phyloP scores from a whole-genome alignment of 1,284 basidiomycete genomes.

The Neonothopanus nambi region DNA sequence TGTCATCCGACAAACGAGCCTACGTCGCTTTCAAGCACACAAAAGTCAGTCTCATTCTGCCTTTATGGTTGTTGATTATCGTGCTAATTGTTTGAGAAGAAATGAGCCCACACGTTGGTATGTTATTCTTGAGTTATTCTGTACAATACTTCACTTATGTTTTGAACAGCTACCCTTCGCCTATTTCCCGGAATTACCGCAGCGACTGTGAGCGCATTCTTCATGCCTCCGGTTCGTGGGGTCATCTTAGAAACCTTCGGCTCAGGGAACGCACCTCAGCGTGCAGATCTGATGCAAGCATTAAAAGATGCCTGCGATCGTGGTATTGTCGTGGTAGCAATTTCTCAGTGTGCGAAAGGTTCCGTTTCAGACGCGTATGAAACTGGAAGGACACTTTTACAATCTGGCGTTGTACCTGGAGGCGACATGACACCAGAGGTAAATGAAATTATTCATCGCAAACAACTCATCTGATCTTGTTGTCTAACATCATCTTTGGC shows the following conservation, averaged over 20 bases:
- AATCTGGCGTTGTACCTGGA: constrained; percentile 76
- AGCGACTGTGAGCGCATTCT: constrained; percentile 71
- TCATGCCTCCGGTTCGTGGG: constrained; percentile 70
- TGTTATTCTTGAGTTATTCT: constrained; percentile 21
- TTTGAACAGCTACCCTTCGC: constrained; percentile 63
- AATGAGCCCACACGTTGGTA: constrained; percentile 79
- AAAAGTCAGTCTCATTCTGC: constrained; percentile 48
- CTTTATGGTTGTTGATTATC: constrained; percentile 1
- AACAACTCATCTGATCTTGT: neutral
- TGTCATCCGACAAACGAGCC: constrained; percentile 76
- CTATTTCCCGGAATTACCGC: constrained; percentile 87
- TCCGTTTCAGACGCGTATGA: constrained; percentile 81
- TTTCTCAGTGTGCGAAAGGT: constrained; percentile 87
- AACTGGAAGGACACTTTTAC: constrained; percentile 74
- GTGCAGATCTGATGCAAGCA: constrained; percentile 64
- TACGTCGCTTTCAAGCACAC: constrained; percentile 79
- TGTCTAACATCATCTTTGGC: constrained; percentile 11
- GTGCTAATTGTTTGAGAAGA: constrained; percentile 40
- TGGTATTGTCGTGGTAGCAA: constrained; percentile 87
- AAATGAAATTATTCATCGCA: constrained; percentile 9
- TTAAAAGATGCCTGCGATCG: constrained; percentile 80
- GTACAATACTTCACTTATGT: neutral
- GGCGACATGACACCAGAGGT: constrained; percentile 96
- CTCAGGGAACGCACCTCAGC: constrained; percentile 82
- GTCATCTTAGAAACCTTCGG: constrained; percentile 90